Percentiles rank a stretch among this genome's conserved stretches.
Evolutionary conservation across 805 yeast species (phyloP).

Genomic region (Peterozyma toletana): DNA sequence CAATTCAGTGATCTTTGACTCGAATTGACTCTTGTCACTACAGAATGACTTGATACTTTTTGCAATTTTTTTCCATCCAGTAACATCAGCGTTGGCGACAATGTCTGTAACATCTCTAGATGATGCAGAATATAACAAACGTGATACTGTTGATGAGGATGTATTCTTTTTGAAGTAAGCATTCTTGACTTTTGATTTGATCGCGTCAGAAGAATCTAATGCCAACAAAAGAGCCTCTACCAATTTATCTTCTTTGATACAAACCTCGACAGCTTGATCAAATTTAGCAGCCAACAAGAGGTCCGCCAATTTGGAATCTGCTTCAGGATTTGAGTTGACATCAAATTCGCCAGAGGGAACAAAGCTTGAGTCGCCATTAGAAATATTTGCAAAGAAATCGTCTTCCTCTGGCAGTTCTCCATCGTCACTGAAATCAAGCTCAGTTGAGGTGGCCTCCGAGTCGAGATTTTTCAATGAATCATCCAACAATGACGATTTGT

Average conservation of each 20-base stretch:
- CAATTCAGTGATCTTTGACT: conserved; percentile 48
- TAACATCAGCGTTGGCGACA: conserved; percentile 68
- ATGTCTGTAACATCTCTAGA: conserved; percentile 53
- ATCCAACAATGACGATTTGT: conserved; percentile 39
- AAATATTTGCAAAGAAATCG: conserved; percentile 30
- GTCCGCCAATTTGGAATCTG: conserved; percentile 36
- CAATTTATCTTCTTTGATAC: conserved; percentile 56
- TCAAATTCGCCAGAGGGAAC: conserved; percentile 36
- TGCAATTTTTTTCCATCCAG: conserved; percentile 82
- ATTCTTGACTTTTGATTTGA: conserved; percentile 62
- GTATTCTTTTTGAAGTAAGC: conserved; percentile 62
- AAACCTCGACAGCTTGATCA: conserved; percentile 58
- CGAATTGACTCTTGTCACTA: conserved; percentile 39
- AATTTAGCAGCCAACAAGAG: conserved; percentile 56
- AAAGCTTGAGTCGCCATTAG: conserved; percentile 17
- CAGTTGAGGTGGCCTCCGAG: not conserved
- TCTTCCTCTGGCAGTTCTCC: conserved; percentile 18
- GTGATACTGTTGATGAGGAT: conserved; percentile 47
- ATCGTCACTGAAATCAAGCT: conserved; percentile 3
- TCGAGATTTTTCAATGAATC: conserved; percentile 7
- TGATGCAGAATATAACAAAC: conserved; percentile 65
- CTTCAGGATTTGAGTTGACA: conserved; percentile 30
- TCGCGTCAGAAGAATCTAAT: conserved; percentile 50
- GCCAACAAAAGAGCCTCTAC: conserved; percentile 82
- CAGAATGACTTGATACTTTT: conserved; percentile 55